Conservation (phyloP, 345 rosid species). For the Eucalyptus rudis region DNA sequence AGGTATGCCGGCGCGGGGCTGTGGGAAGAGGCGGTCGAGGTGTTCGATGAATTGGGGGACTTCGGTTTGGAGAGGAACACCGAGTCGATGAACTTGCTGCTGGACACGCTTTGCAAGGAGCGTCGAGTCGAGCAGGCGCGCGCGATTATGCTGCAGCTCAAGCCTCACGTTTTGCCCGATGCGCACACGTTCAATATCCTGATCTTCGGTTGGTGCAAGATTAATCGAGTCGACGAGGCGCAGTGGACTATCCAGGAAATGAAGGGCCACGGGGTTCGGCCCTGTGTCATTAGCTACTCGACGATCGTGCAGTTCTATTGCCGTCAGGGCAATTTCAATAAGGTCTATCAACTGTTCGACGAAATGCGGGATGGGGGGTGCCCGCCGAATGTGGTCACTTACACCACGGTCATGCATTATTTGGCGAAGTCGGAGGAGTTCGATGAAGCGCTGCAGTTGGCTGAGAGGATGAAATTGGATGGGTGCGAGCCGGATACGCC, state of each 20-base stretch:
- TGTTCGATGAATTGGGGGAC: constrained; percentile 42
- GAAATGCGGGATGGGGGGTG: constrained; percentile 54
- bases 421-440: constrained; percentile 40
- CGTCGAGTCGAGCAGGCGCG: constrained; percentile 56
- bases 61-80: constrained; percentile 40
- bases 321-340: constrained; percentile 12
- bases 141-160: constrained; percentile 38
- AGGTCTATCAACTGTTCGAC: constrained; percentile 53
- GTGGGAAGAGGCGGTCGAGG: constrained; percentile 69
- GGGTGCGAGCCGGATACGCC: constrained; percentile 46
- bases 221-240: constrained; percentile 68
- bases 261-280: constrained; percentile 58
- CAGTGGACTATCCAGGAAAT: constrained; percentile 84
- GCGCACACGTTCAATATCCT: constrained; percentile 67
- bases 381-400: constrained; percentile 62
- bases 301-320: constrained; percentile 54
- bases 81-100: constrained; percentile 61
- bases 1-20: constrained; percentile 67
- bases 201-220: constrained; percentile 84
- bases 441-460: constrained; percentile 43
- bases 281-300: constrained; percentile 71
- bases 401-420: constrained; percentile 51
- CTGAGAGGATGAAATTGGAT: constrained; percentile 26
- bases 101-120: constrained; percentile 84
- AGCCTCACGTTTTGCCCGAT: constrained; percentile 45